phyloP scores from a whole-genome alignment of 257 asterid genomes.

The Thymus mandschuricus region DNA sequence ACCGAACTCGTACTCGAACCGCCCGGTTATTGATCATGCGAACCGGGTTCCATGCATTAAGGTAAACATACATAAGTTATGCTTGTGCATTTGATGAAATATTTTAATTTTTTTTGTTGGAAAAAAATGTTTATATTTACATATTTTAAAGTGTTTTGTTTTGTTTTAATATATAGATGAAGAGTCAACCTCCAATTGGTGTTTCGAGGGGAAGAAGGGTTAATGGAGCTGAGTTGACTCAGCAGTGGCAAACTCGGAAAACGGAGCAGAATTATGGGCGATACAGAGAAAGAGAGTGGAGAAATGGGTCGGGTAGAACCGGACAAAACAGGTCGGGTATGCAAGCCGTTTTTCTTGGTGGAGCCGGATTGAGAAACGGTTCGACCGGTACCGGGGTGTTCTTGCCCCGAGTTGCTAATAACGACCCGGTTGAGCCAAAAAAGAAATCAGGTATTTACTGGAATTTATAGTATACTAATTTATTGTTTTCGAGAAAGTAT shows the following conservation, averaged over 20 bases:
- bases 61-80: background rate
- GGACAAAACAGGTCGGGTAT: slow-evolving; percentile 64
- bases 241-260: slow-evolving; percentile 28
- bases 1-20: background rate
- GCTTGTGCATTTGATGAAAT: background rate
- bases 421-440: slow-evolving; percentile 36
- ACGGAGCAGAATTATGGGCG: slow-evolving; percentile 35
- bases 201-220: slow-evolving; percentile 36
- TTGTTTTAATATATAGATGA: slow-evolving; percentile 32
- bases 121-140: background rate
- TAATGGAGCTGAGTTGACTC: slow-evolving; percentile 43
- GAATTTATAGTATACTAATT: background rate
- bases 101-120: background rate
- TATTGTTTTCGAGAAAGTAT: background rate
- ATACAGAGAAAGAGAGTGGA: slow-evolving; percentile 38
- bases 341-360: slow-evolving; percentile 73
- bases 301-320: slow-evolving; percentile 32
- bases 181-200: slow-evolving; percentile 37
- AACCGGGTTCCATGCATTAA: slow-evolving; percentile 11
- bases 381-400: slow-evolving; percentile 81
- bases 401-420: slow-evolving; percentile 49
- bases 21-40: background rate
- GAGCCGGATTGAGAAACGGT: slow-evolving; percentile 49
- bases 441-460: slow-evolving; percentile 57
- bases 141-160: slow-evolving; percentile 41